Conservation (phyloP, 345 rosid genomes). For the Arabis alpina region DNA sequence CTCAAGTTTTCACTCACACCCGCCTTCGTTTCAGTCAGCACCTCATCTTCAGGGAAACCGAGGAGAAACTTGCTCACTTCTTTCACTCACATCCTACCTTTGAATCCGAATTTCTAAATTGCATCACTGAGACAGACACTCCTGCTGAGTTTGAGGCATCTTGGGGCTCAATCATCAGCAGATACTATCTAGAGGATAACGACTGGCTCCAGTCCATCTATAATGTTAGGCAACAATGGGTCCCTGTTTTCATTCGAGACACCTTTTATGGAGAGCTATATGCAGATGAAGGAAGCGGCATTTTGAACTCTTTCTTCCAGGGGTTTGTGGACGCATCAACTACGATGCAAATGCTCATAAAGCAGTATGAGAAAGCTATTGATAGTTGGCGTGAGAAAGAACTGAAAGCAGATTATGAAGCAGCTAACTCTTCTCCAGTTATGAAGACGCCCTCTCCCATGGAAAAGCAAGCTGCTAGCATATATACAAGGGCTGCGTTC, state of each 20-base stretch:
- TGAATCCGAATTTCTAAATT: conserved; percentile 65
- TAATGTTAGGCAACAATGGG: conserved; percentile 74
- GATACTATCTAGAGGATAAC: conserved; percentile 59
- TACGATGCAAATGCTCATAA: conserved; percentile 55
- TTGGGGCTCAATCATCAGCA: conserved; percentile 59
- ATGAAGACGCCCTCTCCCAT: conserved; percentile 78
- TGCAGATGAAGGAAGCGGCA: conserved; percentile 45
- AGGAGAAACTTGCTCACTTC: conserved; percentile 62
- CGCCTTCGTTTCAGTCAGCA: conserved; percentile 61
- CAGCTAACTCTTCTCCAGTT: conserved; percentile 54
- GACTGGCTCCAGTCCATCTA: conserved; percentile 73
- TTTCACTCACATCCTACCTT: conserved; percentile 64
- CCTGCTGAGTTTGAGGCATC: conserved; percentile 67
- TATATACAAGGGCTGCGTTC: conserved; percentile 68
- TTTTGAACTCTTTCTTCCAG: conserved; percentile 56
- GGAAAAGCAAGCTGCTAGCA: conserved; percentile 79
- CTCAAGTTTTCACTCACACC: conserved; percentile 59
- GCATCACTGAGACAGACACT: conserved; percentile 57
- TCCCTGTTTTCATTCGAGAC: conserved; percentile 63
- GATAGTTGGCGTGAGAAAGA: conserved; percentile 73
- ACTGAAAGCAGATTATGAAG: conserved; percentile 74
- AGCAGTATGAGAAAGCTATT: conserved; percentile 71
- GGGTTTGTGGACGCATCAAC: conserved; percentile 67
- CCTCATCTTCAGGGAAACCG: conserved; percentile 62
- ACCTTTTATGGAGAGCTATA: conserved; percentile 68